Evolutionary conservation across 345 rosid genomes (phyloP).

Genomic region (Mangifera indica): DNA sequence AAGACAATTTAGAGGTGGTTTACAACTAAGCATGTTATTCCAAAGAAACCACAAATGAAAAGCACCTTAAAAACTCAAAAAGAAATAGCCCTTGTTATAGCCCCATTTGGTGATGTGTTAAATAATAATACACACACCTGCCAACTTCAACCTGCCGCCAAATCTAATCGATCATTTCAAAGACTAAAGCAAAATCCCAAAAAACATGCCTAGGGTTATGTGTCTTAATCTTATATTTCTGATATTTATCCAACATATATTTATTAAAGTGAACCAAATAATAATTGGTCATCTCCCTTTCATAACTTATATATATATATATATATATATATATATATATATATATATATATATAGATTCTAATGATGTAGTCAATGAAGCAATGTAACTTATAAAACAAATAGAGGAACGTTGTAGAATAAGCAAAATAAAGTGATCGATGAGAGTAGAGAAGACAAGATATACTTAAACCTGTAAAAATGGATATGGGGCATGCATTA

Average conservation of each 20-base stretch:
- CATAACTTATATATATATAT: neutral
- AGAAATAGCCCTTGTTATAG: neutral
- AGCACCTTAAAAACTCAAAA: slow-evolving; percentile 2
- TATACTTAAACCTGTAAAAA: slow-evolving; percentile 5
- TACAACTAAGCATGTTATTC: neutral
- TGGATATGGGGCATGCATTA: neutral
- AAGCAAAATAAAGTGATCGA: slow-evolving; percentile 1
- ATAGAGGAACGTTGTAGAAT: slow-evolving; percentile 28
- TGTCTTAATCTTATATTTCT: slow-evolving; percentile 7
- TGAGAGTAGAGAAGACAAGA: slow-evolving; percentile 24
- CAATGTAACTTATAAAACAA: neutral
- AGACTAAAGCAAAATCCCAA: slow-evolving; percentile 7
- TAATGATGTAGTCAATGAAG: no score
- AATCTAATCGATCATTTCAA: slow-evolving; percentile 20
- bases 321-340: no score
- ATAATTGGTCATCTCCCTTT: no score
- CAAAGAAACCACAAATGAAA: neutral
- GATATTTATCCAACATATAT: neutral
- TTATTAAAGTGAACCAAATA: neutral
- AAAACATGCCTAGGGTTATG: neutral
- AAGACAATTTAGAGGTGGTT: neutral
- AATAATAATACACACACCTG: slow-evolving; percentile 9
- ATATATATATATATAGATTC: no score
- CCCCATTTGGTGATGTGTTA: slow-evolving; percentile 13
- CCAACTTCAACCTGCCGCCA: slow-evolving; percentile 28